Conservation (phyloP, 148 eudicot species). For the Mesembryanthemum crystallinum region DNA sequence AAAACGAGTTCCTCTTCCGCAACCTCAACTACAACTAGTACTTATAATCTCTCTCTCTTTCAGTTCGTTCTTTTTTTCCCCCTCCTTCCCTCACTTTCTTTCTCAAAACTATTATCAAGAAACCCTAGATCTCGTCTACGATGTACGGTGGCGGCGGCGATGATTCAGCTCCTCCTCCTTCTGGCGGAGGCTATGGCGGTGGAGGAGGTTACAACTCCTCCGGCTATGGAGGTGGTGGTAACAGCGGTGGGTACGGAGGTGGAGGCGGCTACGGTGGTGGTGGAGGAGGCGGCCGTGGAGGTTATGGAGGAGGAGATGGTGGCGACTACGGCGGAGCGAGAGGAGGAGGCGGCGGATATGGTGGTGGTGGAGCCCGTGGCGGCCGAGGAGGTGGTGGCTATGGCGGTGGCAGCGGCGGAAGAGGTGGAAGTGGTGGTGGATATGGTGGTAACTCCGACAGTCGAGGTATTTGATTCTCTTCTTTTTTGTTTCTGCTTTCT, state of each 20-base stretch:
- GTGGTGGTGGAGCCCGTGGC: slow-evolving; percentile 30
- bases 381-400: slow-evolving; percentile 29
- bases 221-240: too few species aligned
- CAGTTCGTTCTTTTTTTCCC: neutral
- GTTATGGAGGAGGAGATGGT: slow-evolving; percentile 20
- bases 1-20: too few species aligned
- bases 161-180: slow-evolving; percentile 55
- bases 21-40: too few species aligned
- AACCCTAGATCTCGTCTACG: slow-evolving; percentile 48
- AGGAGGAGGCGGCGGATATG: slow-evolving; percentile 22
- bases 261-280: slow-evolving; percentile 20
- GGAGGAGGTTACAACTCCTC: slow-evolving; percentile 21
- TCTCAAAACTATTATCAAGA: neutral
- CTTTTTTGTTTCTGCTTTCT: neutral
- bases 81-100: neutral
- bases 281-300: slow-evolving; percentile 20
- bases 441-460: slow-evolving; percentile 45
- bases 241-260: slow-evolving; percentile 20
- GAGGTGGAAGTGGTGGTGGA: slow-evolving; percentile 41
- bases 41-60: too few species aligned
- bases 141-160: slow-evolving; percentile 70
- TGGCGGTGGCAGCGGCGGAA: slow-evolving; percentile 27
- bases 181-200: slow-evolving; percentile 21
- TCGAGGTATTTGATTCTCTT: slow-evolving; percentile 29
- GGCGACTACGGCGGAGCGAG: slow-evolving; percentile 24